Percentiles rank a stretch among this genome's conserved stretches.
Conservation (phyloP, 129 eudicot genomes). For the Escallonia herrerae region DNA sequence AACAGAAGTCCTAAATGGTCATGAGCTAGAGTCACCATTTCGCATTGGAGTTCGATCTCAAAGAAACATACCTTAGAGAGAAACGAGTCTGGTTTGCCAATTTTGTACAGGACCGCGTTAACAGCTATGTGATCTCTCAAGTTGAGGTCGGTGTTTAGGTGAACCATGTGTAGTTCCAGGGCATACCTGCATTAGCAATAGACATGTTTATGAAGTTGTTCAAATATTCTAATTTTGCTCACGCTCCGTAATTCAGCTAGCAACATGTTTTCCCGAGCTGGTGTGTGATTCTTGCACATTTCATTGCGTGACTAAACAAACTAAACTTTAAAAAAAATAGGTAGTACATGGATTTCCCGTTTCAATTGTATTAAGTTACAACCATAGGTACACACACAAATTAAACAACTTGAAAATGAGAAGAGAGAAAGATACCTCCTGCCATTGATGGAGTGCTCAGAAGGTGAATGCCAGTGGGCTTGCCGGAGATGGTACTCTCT, state of each 20-base stretch:
- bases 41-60: not conserved
- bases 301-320: no score
- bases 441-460: slow-evolving; percentile 55
- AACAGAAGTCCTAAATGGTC: no score
- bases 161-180: slow-evolving; percentile 58
- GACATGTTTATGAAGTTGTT: no score
- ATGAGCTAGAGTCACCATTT: no score
- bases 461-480: slow-evolving; percentile 58
- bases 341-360: no score
- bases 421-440: slow-evolving; percentile 18
- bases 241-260: no score
- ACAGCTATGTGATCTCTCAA: slow-evolving; percentile 28
- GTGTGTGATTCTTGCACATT: no score
- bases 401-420: not conserved
- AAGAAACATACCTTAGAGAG: slow-evolving; percentile 27
- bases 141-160: slow-evolving; percentile 23
- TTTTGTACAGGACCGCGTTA: slow-evolving; percentile 34
- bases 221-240: no score
- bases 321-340: no score
- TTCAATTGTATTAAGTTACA: no score
- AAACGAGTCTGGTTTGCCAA: slow-evolving; percentile 42
- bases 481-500: slow-evolving; percentile 28
- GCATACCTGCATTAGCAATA: slow-evolving; percentile 24
- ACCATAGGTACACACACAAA: no score
- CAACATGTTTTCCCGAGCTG: no score